These are phyloP conservation scores for Xenosphaeropsis pyriputrescens DNA, from an alignment of 2,329 filamentous ascomycete species.

Conservation along the genomic window DNA sequence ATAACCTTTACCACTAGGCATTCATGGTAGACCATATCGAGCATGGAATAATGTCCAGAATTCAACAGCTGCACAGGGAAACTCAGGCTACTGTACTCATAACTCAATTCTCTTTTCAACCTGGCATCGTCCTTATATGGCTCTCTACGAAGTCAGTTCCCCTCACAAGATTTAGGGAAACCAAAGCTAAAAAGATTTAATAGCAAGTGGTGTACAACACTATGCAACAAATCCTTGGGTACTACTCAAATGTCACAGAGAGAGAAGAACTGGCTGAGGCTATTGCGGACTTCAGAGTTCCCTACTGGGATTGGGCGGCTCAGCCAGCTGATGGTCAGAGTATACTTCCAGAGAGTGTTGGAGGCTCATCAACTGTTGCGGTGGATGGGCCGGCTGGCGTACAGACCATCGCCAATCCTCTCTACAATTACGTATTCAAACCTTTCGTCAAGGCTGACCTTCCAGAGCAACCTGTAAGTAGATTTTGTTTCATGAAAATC, in stretches of 20 bases:
- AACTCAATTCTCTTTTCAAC: constrained; percentile 58
- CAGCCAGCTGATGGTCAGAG: constrained; percentile 30
- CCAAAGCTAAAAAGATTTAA: background rate
- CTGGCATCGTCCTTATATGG: constrained; percentile 72
- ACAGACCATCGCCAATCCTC: constrained; percentile 42
- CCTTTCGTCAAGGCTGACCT: constrained; percentile 39
- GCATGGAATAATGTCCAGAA: constrained; percentile 36
- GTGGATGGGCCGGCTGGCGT: constrained; percentile 40
- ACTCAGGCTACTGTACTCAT: constrained; percentile 58
- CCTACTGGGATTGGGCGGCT: constrained; percentile 31
- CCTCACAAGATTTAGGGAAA: too few species aligned
- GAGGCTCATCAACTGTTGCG: constrained; percentile 25
- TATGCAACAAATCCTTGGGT: constrained; percentile 25
- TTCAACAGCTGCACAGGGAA: constrained; percentile 18
- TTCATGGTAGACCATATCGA: constrained; percentile 58
- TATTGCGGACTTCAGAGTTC: constrained; percentile 22
- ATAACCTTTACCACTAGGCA: constrained; percentile 31
- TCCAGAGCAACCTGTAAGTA: constrained; percentile 40
- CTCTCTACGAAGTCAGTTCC: constrained; percentile 35
- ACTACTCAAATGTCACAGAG: constrained; percentile 24
- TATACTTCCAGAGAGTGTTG: constrained; percentile 31
- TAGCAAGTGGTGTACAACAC: constrained; percentile 22
- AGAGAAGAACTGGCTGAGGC: constrained; percentile 28
- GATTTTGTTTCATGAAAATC: too few species aligned
- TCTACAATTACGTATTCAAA: constrained; percentile 43